Conservation (phyloP, 148 eudicot species). For the Rhododendron ovatum region DNA sequence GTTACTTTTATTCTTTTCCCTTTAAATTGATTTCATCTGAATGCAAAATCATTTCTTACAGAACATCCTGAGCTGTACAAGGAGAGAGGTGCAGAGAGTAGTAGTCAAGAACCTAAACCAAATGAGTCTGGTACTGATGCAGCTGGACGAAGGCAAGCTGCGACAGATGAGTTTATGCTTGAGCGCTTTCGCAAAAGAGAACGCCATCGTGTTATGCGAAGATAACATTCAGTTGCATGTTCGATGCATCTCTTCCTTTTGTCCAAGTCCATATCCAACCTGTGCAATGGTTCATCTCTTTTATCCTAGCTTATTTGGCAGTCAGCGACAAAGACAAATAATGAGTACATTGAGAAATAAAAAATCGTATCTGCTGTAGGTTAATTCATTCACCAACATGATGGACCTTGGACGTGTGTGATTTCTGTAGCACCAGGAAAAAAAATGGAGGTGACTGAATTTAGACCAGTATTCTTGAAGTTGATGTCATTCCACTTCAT, state of each 20-base stretch:
- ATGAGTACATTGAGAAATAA: background rate
- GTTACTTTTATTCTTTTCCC: background rate
- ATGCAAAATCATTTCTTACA: constrained; percentile 28
- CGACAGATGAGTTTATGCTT: constrained; percentile 90
- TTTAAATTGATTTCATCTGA: background rate
- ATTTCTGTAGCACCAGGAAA: background rate
- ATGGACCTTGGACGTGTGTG: background rate
- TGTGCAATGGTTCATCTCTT: background rate
- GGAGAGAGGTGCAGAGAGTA: constrained; percentile 46
- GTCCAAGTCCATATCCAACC: background rate
- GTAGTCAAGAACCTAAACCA: constrained; percentile 40
- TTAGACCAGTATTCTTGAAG: background rate
- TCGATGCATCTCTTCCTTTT: background rate
- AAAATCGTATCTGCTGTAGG: background rate
- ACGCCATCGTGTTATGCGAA: constrained; percentile 87
- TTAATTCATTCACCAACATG: background rate
- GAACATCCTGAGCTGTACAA: constrained; percentile 87
- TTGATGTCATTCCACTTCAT: background rate
- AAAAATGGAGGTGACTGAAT: background rate
- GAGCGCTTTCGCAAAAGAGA: constrained; percentile 91
- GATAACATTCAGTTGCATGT: constrained; percentile 26
- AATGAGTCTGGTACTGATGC: constrained; percentile 44
- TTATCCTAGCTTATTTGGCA: background rate
- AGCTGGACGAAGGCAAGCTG: constrained; percentile 74
- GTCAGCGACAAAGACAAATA: no score